These are phyloP conservation scores for Euphrasia confusa DNA, from an alignment of 257 asterid species.

Conservation along the genomic window DNA sequence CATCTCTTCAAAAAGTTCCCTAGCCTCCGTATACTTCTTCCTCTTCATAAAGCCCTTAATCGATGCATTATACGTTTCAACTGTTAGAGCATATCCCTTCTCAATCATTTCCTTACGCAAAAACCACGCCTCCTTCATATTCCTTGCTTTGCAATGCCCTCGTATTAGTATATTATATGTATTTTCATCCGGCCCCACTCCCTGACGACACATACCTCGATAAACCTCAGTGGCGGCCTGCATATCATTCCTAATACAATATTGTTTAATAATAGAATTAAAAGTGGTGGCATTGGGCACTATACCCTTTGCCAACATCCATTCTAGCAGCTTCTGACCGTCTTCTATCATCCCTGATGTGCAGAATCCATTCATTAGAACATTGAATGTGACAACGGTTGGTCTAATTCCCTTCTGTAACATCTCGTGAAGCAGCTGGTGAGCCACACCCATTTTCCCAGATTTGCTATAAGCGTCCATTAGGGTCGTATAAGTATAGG, in stretches of 20 bases:
- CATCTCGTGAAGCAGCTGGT: slow-evolving; percentile 76
- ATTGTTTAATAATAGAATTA: slow-evolving; percentile 72
- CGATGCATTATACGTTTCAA: slow-evolving; percentile 62
- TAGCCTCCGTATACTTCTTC: slow-evolving; percentile 70
- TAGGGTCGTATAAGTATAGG: slow-evolving; percentile 69
- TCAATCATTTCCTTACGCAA: slow-evolving; percentile 61
- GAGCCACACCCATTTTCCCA: slow-evolving; percentile 66
- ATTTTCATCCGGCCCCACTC: slow-evolving; percentile 61
- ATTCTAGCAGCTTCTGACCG: slow-evolving; percentile 64
- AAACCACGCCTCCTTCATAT: slow-evolving; percentile 97
- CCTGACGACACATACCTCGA: slow-evolving; percentile 49
- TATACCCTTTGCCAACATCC: slow-evolving; percentile 86
- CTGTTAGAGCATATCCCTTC: slow-evolving; percentile 53
- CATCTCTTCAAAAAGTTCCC: slow-evolving; percentile 76
- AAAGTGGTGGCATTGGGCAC: slow-evolving; percentile 80
- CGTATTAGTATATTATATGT: slow-evolving; percentile 67
- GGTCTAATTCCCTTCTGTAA: slow-evolving; percentile 64
- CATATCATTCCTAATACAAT: slow-evolving; percentile 71
- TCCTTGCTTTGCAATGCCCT: slow-evolving; percentile 94
- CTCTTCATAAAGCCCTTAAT: slow-evolving; percentile 76
- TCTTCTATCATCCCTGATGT: slow-evolving; percentile 71
- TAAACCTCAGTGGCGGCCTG: slow-evolving; percentile 48
- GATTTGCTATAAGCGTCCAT: slow-evolving; percentile 92
- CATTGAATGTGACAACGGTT: slow-evolving; percentile 84
- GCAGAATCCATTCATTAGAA: slow-evolving; percentile 85